A percentile compares a stretch with the other conserved stretches of the same genome.
These are phyloP conservation scores for Botrytis paeoniae DNA, from an alignment of 2,329 filamentous ascomycete species.

Conservation along the genomic window DNA sequence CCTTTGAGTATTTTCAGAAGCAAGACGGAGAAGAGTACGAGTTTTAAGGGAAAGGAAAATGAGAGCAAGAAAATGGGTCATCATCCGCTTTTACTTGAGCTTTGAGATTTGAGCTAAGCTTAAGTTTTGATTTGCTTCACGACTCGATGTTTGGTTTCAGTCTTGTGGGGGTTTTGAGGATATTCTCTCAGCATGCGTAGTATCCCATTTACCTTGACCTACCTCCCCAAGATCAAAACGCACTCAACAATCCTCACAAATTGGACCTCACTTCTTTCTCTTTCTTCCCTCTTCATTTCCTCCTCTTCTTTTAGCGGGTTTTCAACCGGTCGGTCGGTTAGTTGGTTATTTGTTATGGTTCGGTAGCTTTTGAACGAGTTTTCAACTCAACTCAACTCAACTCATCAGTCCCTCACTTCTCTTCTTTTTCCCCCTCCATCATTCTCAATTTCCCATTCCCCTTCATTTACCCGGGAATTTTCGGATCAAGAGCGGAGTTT, in stretches of 20 bases:
- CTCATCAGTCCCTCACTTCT: neutral
- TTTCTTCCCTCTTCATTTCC: neutral
- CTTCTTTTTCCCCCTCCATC: neutral
- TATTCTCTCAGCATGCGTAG: neutral
- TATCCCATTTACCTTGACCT: neutral
- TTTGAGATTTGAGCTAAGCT: neutral
- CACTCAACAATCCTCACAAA: neutral
- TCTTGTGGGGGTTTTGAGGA: neutral
- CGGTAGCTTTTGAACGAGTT: neutral
- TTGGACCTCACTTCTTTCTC: neutral
- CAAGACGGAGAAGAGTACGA: slow-evolving; percentile 15
- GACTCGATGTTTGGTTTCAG: neutral
- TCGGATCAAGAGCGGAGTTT: neutral
- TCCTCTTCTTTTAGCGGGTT: neutral
- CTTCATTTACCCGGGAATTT: neutral
- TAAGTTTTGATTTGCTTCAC: fast-evolving
- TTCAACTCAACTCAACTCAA: neutral
- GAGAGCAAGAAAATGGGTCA: slow-evolving; percentile 16
- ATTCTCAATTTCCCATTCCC: no score
- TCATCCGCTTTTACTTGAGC: slow-evolving; percentile 17
- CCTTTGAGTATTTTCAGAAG: slow-evolving; percentile 5
- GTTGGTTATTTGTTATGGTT: neutral
- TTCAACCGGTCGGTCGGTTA: neutral
- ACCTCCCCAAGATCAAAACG: neutral
- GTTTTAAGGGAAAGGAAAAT: slow-evolving; percentile 7